phyloP scores from a whole-genome alignment of 768 basidiomycete genomes.

The Podaxis rugospora region DNA sequence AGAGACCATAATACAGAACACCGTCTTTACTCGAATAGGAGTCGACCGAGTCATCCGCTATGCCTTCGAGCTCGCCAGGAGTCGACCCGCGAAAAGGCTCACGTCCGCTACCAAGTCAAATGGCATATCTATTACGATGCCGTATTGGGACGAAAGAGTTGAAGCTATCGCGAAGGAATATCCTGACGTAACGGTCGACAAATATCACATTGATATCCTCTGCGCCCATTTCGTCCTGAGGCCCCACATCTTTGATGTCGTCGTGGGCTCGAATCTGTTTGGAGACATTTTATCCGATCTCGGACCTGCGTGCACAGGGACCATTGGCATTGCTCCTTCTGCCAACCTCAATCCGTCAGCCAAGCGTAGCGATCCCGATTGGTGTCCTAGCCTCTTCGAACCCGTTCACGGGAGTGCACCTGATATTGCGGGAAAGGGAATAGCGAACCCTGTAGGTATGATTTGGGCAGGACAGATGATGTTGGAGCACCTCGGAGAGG shows the following conservation, averaged over 20 bases:
- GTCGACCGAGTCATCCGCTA: slow-evolving; percentile 47
- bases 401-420: slow-evolving; percentile 56
- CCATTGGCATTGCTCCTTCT: slow-evolving; percentile 53
- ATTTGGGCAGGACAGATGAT: slow-evolving; percentile 59
- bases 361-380: slow-evolving; percentile 27
- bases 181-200: slow-evolving; percentile 44
- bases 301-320: slow-evolving; percentile 49
- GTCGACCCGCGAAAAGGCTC: slow-evolving; percentile 43
- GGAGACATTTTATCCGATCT: slow-evolving; percentile 56
- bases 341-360: slow-evolving; percentile 42
- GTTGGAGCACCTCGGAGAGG: slow-evolving; percentile 38
- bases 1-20: slow-evolving; percentile 39
- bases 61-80: slow-evolving; percentile 48
- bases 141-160: slow-evolving; percentile 44
- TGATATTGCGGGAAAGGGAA: slow-evolving; percentile 50
- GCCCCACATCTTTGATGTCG: slow-evolving; percentile 51
- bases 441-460: slow-evolving; percentile 53
- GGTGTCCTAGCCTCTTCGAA: slow-evolving; percentile 48
- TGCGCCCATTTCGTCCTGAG: slow-evolving; percentile 39
- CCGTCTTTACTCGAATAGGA: slow-evolving; percentile 45
- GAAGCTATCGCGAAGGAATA: slow-evolving; percentile 46
- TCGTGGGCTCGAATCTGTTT: slow-evolving; percentile 51
- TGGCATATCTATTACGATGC: slow-evolving; percentile 45
- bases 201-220: slow-evolving; percentile 49
- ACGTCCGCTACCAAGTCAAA: slow-evolving; percentile 53